Percentiles rank a stretch among this genome's conserved stretches.
Evolutionary conservation across 352 stramenopile species (phyloP).

Genomic region (Phytopythium chamaehyphon): DNA sequence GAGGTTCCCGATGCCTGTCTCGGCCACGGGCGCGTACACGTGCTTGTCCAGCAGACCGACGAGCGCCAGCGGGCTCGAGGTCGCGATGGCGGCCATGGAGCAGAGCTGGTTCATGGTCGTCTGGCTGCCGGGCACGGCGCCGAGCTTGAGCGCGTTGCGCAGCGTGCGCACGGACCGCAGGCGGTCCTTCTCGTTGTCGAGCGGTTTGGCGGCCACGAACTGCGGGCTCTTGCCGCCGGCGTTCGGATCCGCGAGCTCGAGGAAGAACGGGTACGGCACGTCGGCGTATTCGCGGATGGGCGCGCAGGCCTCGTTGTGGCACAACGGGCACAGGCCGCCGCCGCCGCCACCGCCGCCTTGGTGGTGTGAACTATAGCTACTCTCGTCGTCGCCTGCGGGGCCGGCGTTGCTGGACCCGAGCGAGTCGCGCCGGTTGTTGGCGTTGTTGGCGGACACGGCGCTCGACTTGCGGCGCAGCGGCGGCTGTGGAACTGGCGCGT

Average conservation of each 20-base stretch:
- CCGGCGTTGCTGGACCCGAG: constrained; percentile 10
- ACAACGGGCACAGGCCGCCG: constrained; percentile 46
- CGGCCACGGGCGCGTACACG: constrained; percentile 61
- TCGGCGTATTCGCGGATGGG: constrained; percentile 63
- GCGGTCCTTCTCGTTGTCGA: constrained; percentile 69
- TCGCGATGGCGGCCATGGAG: constrained; percentile 81
- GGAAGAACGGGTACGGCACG: constrained; percentile 65
- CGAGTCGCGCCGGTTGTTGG: constrained; percentile 13
- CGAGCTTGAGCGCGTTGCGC: constrained; percentile 34
- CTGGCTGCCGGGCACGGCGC: constrained; percentile 27
- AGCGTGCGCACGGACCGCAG: constrained; percentile 56
- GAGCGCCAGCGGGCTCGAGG: constrained; percentile 54
- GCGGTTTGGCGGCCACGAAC: constrained; percentile 58
- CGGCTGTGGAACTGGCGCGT: neutral
- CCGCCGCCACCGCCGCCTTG: constrained; percentile 8
- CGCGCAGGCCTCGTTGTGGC: constrained; percentile 64
- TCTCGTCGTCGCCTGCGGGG: neutral
- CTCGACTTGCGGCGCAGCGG: constrained; percentile 54
- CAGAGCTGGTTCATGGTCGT: constrained; percentile 61
- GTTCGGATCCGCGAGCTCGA: constrained; percentile 45
- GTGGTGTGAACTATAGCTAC: constrained; percentile 8
- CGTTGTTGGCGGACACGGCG: constrained; percentile 24
- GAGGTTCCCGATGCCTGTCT: constrained; percentile 32
- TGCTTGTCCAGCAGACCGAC: constrained; percentile 69
- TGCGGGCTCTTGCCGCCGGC: constrained; percentile 33